Evolutionary conservation across 78 protist species (phyloP).

Genomic region (Dictyostelium intermedium): DNA sequence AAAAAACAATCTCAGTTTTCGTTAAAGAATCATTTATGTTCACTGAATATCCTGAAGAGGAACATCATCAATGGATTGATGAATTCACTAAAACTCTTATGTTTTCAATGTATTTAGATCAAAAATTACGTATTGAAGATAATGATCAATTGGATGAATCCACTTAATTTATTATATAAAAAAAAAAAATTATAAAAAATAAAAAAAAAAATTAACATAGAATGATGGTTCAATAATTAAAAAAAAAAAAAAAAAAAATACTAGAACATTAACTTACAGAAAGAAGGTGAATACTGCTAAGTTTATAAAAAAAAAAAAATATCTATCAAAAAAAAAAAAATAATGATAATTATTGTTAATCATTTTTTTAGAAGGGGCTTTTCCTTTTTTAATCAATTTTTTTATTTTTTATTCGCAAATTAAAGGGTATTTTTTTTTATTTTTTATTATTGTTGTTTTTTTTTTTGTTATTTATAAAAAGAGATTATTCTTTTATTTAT

Average conservation of each 20-base stretch:
- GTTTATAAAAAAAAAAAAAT: background rate
- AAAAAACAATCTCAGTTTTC: constrained; percentile 38
- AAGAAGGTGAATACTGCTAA: no score
- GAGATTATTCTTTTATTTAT: background rate
- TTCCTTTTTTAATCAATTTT: background rate
- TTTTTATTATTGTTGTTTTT: no score
- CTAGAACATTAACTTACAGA: no score
- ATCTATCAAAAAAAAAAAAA: no score
- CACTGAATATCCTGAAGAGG: constrained; percentile 4
- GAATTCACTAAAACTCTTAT: constrained; percentile 22
- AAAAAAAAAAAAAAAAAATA: no score
- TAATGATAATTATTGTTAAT: no score
- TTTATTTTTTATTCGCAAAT: background rate
- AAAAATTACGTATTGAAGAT: constrained; percentile 29
- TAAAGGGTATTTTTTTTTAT: background rate
- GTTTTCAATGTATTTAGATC: constrained; percentile 49
- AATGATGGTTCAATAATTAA: no score
- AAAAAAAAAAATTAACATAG: no score
- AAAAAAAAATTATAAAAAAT: background rate
- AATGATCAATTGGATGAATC: constrained; percentile 27
- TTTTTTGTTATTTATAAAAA: background rate
- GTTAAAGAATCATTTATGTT: constrained; percentile 30
- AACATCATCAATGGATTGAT: constrained; percentile 27
- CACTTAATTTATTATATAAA: background rate
- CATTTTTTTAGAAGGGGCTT: background rate